Evolutionary conservation across 352 stramenopile species (phyloP).

Genomic region (Phytophthora nicotianae): DNA sequence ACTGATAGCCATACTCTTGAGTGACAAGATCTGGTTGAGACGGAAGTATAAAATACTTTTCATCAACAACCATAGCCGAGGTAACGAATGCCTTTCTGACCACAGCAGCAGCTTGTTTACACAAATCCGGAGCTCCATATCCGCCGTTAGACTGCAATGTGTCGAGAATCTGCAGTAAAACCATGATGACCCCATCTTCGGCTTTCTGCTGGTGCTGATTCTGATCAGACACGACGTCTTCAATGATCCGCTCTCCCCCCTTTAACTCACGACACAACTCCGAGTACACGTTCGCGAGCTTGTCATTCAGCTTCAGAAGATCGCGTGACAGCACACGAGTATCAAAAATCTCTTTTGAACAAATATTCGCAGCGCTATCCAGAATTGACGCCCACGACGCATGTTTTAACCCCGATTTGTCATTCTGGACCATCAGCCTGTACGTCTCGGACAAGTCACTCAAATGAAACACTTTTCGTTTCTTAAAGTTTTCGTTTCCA

Average conservation of each 20-base stretch:
- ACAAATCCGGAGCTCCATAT: not conserved
- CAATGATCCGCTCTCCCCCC: not conserved
- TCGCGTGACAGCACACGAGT: conserved; percentile 41
- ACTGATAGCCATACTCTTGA: conserved; percentile 22
- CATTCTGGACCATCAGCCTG: conserved; percentile 24
- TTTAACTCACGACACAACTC: conserved; percentile 32
- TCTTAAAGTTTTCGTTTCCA: not conserved
- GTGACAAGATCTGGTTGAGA: conserved; percentile 21
- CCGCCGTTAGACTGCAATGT: conserved; percentile 28
- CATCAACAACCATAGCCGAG: not conserved
- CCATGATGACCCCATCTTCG: not conserved
- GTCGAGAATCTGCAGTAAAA: conserved; percentile 37
- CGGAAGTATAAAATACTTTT: conserved; percentile 22
- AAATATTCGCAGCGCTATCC: conserved; percentile 25
- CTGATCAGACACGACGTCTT: conserved; percentile 1
- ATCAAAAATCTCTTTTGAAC: conserved; percentile 27
- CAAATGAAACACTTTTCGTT: not conserved
- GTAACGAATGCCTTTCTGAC: conserved; percentile 28
- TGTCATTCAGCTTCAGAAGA: conserved; percentile 37
- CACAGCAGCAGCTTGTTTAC: conserved; percentile 14
- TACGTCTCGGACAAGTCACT: conserved; percentile 31
- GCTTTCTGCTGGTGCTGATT: conserved; percentile 2
- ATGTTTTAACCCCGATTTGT: conserved; percentile 25
- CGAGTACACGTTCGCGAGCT: conserved; percentile 37
- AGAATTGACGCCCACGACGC: conserved; percentile 29